Base-by-base conservation (phyloP, 768 basidiomycete species). In the Lentinula lateritia region DNA sequence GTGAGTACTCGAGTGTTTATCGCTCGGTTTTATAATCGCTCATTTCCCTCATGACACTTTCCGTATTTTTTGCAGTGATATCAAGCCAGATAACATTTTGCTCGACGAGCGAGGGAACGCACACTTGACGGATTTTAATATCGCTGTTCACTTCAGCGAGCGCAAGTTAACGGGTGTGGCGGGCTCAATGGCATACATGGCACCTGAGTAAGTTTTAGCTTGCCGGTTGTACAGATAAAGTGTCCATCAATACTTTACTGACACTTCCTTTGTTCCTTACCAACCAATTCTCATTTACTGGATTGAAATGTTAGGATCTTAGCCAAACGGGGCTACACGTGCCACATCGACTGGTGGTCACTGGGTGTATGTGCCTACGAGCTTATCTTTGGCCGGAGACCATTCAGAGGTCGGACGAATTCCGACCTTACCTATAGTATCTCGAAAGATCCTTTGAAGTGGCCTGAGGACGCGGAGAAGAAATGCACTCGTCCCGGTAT, bases 131-230 rank as follows among this genome's bases (percentile, higher is more conserved):
- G 96, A 99, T 72, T 97, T 99, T 75, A 99, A 99, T 72, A 99
- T 99, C 62, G 96, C 96, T 15, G 94, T 98, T 6, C 96, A 99
- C 73, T 98, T 92, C 70, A 86, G 89, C 5, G 94, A 97, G 61
- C 83, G 92, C 60, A 84, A 89, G 61, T 75, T 94, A 38, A 95
- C 91, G 12, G 94, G 95, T 23, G 91, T 99, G 0, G 96, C 96
- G 23, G 96, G 96, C 8, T 96, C 93, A 56, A 96, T 98, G 95
- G 96, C 96, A 2, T 99, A 99, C 72, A 99, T 99, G 96, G 95
- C 90, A 45, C 89, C 89, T 2, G 88, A 90, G 85, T 88, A 69
- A 59, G 81, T 72, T 48, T 42, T 55, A 20, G 38, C 41, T 10
- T 50, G 35, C 42, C 53, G 20, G 58, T 57, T 18, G 55, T 39